phyloP scores from a whole-genome alignment of 1,284 basidiomycete species.

The Stereum hirsutum region DNA sequence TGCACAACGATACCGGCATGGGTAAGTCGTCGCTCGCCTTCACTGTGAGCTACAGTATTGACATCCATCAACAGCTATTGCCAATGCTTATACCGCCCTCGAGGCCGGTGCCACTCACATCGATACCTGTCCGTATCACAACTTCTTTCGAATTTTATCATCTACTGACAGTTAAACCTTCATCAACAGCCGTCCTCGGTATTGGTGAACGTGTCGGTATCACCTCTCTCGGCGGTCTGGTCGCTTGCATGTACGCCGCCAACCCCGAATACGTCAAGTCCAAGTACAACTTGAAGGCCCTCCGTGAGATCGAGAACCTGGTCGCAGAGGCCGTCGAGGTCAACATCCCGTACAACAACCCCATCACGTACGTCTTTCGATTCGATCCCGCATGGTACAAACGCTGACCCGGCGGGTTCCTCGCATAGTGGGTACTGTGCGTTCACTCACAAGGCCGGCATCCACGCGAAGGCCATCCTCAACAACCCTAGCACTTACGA shows the following conservation, averaged over 20 bases:
- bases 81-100: constrained; percentile 97
- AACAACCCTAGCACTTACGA: constrained; percentile 99
- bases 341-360: constrained; percentile 96
- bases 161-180: constrained; percentile 5
- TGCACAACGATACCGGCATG: constrained; percentile 98
- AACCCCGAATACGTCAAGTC: constrained; percentile 98
- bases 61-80: constrained; percentile 60
- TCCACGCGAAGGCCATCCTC: constrained; percentile 99
- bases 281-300: constrained; percentile 98
- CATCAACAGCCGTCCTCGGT: constrained; percentile 67
- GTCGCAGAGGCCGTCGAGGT: constrained; percentile 99
- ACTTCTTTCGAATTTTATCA: neutral
- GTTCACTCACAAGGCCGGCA: constrained; percentile 99
- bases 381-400: constrained; percentile 14
- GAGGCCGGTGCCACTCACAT: constrained; percentile 99
- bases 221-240: constrained; percentile 93
- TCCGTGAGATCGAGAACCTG: constrained; percentile 98
- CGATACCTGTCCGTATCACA: constrained; percentile 74
- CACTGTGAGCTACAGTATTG: neutral
- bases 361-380: constrained; percentile 53
- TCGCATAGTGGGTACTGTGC: constrained; percentile 85
- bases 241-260: constrained; percentile 94
- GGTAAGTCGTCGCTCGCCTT: constrained; percentile 29
- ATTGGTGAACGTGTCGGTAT: constrained; percentile 99
- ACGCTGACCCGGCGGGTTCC: constrained; percentile 1